Evolutionary conservation across 345 rosid genomes (phyloP), one percentile per base, ranked within the genome.

Genomic region (Bruguiera sexangula): DNA sequence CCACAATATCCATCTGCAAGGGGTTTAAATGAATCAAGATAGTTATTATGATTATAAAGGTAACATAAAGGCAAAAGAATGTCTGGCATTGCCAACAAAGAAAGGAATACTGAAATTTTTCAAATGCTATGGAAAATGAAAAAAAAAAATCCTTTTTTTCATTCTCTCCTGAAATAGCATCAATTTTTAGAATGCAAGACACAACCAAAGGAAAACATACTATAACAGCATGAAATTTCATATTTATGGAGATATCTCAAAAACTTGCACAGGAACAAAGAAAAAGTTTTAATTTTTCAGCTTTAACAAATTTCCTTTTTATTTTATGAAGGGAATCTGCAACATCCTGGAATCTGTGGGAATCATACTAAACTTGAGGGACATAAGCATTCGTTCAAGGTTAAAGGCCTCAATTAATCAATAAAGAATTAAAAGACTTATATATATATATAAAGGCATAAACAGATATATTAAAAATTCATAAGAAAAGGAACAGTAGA

Each of bases 1-100:
- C 63, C 69, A 70, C 74, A 22, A 54, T 70, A 78, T 80, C 81
- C 87, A 83, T 87, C 84, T 85, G 75, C 62, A 50, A 53, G 11
- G 53, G 32, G 56, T 62, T 43, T 36, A 64, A 66, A 65, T 21
- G 30, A 61, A 11, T 50, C 22, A 53, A 62, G 31, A 54, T 39
- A 31, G 18, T 43, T 51, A 70, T 19, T 50, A 39, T 8, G 36
- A 39, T 50, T 61, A 30, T 29, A 70, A 27, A 48, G 52, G 59
- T 21, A 73, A 59, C 24, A 21, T 1, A 54, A 29, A 15, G 60
- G 26, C 46, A 36, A 62, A 62, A 26, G 9, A 10, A 60, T 54
- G 6, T 16, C 27, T 37, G 56, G 48, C 29, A 50, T 32, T 51
- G 62, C 31, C 15, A 63, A 63, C 43, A 4, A 56, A 56, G 60